Base-by-base conservation (phyloP, 1,284 basidiomycete genomes). In the Papiliotrema fonsecae region DNA sequence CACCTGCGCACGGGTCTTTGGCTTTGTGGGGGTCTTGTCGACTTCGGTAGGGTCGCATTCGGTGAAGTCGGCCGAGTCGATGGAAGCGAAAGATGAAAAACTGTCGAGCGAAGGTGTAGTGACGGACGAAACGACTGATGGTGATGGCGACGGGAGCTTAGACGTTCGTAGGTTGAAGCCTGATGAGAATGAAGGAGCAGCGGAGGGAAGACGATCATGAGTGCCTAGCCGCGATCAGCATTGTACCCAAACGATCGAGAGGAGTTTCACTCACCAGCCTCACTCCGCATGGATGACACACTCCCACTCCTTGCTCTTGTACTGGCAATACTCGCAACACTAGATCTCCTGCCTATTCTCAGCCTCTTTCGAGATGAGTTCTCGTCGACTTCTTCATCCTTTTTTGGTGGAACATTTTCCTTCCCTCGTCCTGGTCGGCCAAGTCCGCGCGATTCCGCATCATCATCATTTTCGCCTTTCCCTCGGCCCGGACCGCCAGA, bases 341-440 rank as follows among this genome's bases (percentile, higher is more conserved):
- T 51, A 18, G 42, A 25, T 30, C 58, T 50, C 18, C 56, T 52
- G 4, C 51, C 52, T 6, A 65, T 56, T 38, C 64, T 57, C 41
- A 64, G 47, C 30, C 67, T 53, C 54, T 70, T 70, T 50, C 62
- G 57, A 18, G 61, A 54, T 22, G 43, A 35, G 11, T 53, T 51
- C 42, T 54, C 48, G 41, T 47, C 43, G 7, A 37, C 34, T 27
- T 57, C 55, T 24, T 60, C 56, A 16, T 63, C 60, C 44, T 61
- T 64, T 38, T 61, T 61, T 0, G 69, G 69, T 1, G 69, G 69
- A 21, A 72, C 58, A 47, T 72, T 72, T 52, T 72, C 69, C 52
- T 72, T 72, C 31, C 69, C 69, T 49, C 61, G 64, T 11, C 65
- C 67, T 37, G 53, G 16, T 28, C 28, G 25, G 9, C n/a, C n/a